Evolutionary conservation across 305 asterid genomes (phyloP).

Genomic region (Fraxinus baroniana): DNA sequence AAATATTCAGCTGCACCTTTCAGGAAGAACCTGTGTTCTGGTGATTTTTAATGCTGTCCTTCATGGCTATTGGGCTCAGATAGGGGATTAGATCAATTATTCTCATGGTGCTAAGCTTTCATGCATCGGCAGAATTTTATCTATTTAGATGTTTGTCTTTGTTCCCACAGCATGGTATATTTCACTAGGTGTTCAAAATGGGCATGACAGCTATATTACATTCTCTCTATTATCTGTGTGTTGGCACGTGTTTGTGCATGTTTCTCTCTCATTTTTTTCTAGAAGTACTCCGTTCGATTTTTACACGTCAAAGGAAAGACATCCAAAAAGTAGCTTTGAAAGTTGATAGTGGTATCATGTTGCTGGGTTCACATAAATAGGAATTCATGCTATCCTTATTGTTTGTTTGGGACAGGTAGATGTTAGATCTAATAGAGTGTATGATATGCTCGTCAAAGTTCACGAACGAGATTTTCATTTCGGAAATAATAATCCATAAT

Average conservation of each 20-base stretch:
- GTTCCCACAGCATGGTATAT: background rate
- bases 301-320: background rate
- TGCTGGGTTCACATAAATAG: background rate
- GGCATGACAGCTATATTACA: background rate
- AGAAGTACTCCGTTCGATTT: background rate
- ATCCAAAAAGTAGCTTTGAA: background rate
- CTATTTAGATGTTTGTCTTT: background rate
- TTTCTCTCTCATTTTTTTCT: background rate
- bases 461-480: background rate
- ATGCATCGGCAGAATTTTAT: background rate
- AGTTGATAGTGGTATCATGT: background rate
- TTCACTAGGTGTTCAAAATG: background rate
- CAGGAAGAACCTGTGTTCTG: background rate
- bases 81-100: background rate
- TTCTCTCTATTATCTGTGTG: background rate
- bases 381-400: background rate
- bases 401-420: background rate
- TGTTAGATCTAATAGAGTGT: background rate
- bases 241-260: background rate
- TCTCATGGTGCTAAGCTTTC: background rate
- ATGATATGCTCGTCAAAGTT: background rate
- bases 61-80: background rate
- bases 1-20: background rate
- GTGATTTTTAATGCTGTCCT: background rate
- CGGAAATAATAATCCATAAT: background rate